A percentile compares a stretch with the other conserved stretches of the same genome.
These are phyloP conservation scores for Penicillium paradoxum DNA, from an alignment of 495 filamentous ascomycete species.

Conservation along the genomic window DNA sequence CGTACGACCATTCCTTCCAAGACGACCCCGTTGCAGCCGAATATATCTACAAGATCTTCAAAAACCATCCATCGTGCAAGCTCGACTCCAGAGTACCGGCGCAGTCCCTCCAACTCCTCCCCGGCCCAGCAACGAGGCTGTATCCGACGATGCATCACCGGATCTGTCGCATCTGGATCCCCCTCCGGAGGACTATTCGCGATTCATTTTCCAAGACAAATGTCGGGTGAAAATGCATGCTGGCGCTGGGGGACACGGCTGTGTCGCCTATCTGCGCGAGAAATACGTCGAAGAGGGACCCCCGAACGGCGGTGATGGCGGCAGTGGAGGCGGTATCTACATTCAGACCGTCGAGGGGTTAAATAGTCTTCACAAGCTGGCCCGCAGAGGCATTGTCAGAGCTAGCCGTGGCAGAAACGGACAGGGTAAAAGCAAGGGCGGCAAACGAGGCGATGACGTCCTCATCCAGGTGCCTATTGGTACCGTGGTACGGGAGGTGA, in stretches of 20 bases:
- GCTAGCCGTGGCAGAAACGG: conserved; percentile 80
- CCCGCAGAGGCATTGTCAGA: conserved; percentile 66
- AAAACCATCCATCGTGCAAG: conserved; percentile 26
- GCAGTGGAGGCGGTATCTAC: conserved; percentile 84
- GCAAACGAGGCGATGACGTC: conserved; percentile 78
- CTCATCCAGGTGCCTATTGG: conserved; percentile 88
- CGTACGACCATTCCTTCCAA: conserved; percentile 7
- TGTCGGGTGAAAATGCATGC: conserved; percentile 70
- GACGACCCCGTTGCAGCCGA: conserved; percentile 1
- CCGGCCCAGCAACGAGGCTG: conserved; percentile 7
- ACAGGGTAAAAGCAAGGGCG: conserved; percentile 74
- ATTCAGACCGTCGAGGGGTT: conserved; percentile 89
- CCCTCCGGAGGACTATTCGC: conserved; percentile 71
- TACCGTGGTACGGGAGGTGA: conserved; percentile 80
- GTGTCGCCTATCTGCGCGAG: conserved; percentile 87
- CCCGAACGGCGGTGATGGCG: conserved; percentile 96
- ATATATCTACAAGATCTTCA: conserved; percentile 23
- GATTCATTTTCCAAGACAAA: conserved; percentile 79
- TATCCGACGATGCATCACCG: conserved; percentile 23
- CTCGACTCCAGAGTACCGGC: conserved; percentile 35
- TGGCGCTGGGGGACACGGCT: conserved; percentile 82
- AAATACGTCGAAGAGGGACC: conserved; percentile 82
- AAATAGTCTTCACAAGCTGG: conserved; percentile 88
- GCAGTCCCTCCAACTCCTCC: conserved; percentile 10
- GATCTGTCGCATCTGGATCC: conserved; percentile 66